Evolutionary conservation across 1,139 yeast genomes (phyloP).

Genomic region (Geotrichum citri-aurantii): DNA sequence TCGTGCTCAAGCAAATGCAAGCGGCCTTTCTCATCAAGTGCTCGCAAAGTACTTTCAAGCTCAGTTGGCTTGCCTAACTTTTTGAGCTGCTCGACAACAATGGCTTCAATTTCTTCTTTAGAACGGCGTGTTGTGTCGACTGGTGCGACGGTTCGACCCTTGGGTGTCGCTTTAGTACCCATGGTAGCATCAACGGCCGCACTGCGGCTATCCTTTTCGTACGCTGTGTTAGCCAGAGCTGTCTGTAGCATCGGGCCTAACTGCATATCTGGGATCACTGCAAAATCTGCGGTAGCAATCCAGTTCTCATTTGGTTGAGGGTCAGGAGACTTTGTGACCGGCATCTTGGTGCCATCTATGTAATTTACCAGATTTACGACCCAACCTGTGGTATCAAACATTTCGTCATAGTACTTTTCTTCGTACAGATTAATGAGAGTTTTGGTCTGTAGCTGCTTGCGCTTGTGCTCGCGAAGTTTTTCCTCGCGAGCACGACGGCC

Average conservation of each 20-base stretch:
- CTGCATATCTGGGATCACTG: constrained; percentile 3
- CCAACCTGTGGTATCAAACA: constrained; percentile 10
- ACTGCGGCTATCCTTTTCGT: not conserved
- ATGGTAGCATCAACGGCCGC: not conserved
- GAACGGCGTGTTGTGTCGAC: constrained; percentile 16
- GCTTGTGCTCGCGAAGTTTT: not conserved
- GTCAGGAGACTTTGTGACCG: constrained; percentile 3
- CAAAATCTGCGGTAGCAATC: constrained; percentile 14
- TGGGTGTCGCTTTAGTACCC: not conserved
- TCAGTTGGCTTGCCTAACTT: constrained; percentile 29
- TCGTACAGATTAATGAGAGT: constrained; percentile 12
- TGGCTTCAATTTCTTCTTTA: constrained; percentile 14
- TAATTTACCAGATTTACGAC: constrained; percentile 7
- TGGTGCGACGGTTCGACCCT: constrained; percentile 9
- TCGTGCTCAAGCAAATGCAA: constrained; percentile 17
- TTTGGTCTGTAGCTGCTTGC: constrained; percentile 9
- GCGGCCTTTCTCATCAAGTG: constrained; percentile 25
- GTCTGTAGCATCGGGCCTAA: not conserved
- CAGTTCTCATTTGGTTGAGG: constrained; percentile 12
- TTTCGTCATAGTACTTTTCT: constrained; percentile 8
- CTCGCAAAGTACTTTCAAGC: constrained; percentile 28
- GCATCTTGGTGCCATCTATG: constrained; percentile 8
- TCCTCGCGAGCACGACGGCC: not conserved
- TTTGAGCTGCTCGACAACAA: constrained; percentile 20
- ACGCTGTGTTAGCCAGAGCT: not conserved